These are phyloP conservation scores for Neurospora cerealis DNA, from an alignment of 495 filamentous ascomycete genomes.

Conservation along the genomic window DNA sequence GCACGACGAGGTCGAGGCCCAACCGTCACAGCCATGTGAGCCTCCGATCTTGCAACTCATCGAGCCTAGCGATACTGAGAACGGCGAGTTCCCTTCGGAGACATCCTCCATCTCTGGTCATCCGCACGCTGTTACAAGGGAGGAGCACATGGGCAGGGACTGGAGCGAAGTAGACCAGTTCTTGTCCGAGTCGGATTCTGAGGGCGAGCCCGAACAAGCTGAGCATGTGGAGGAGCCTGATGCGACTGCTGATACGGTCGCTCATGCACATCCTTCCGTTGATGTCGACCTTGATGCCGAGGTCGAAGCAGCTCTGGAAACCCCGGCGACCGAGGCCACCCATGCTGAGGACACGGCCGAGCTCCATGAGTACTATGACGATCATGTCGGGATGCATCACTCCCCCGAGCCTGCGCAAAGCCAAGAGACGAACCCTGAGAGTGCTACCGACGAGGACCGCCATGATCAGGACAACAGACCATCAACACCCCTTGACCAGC, in stretches of 20 bases:
- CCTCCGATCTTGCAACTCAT: not conserved
- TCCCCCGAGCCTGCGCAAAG: not conserved
- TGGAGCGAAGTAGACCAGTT: not conserved
- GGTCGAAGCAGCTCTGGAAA: not conserved
- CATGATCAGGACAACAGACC: not conserved
- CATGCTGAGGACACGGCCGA: not conserved
- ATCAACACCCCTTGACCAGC: not conserved
- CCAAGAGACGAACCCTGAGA: not conserved
- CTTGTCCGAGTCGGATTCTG: not conserved
- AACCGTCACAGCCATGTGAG: not conserved
- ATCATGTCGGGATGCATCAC: not conserved
- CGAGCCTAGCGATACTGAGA: not conserved
- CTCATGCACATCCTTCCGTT: not conserved
- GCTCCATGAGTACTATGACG: not conserved
- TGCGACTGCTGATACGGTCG: not conserved
- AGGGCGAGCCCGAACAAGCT: not conserved
- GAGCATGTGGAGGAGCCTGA: not conserved
- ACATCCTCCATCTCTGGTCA: not conserved
- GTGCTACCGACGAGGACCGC: not conserved
- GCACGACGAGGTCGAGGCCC: not conserved
- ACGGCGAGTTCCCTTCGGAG: not conserved
- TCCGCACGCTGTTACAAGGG: not conserved
- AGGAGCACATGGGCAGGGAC: not conserved
- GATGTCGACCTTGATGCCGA: not conserved
- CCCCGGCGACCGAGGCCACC: not conserved